phyloP scores from a whole-genome alignment of 352 stramenopile genomes.

The Phytopythium sindhum region DNA sequence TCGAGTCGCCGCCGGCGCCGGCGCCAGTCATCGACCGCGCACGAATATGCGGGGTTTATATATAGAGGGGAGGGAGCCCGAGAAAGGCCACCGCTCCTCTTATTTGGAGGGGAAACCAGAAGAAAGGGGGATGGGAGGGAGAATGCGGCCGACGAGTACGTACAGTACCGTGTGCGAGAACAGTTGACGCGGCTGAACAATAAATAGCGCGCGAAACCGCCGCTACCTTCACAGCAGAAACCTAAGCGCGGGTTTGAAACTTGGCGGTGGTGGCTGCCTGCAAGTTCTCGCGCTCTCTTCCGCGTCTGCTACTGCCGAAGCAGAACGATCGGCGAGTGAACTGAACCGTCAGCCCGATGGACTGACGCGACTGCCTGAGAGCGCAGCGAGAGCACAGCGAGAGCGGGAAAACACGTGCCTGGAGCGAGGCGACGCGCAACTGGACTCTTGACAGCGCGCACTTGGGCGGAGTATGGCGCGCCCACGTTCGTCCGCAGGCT shows the following conservation, averaged over 20 bases:
- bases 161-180: too few relatives aligned
- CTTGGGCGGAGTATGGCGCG: background rate
- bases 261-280: too few relatives aligned
- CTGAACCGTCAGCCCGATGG: too few relatives aligned
- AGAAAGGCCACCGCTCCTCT: background rate
- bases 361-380: too few relatives aligned
- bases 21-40: background rate
- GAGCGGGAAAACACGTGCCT: background rate
- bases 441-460: background rate
- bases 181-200: too few relatives aligned
- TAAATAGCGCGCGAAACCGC: background rate
- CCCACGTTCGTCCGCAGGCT: background rate
- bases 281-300: background rate
- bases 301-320: background rate
- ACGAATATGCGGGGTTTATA: background rate
- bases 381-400: too few relatives aligned
- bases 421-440: background rate
- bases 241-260: background rate
- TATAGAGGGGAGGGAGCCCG: background rate
- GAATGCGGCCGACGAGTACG: background rate
- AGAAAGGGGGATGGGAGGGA: slow-evolving; percentile 2
- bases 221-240: too few relatives aligned
- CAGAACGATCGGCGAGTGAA: background rate
- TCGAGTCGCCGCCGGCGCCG: background rate
- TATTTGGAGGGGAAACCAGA: background rate